Base-by-base conservation (phyloP, 2,329 filamentous ascomycete species). In the Myriosclerotinia scirpicola region DNA sequence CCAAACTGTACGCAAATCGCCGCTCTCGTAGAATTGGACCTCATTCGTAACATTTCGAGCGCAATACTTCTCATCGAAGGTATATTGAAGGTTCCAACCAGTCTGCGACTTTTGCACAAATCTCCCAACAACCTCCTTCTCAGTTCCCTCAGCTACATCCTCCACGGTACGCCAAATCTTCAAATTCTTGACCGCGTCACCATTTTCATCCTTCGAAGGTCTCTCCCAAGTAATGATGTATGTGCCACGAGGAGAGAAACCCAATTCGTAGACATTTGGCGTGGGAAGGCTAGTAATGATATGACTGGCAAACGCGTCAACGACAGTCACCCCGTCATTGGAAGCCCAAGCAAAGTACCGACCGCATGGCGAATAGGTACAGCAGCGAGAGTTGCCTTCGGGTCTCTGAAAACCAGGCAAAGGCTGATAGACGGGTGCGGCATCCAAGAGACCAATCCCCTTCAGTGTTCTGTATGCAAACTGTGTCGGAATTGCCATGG, bases 211-310 rank as follows among this genome's bases (percentile, higher is more conserved):
- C 82, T 98, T 98, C 72, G 86, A 85, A 11, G 93, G 90, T 46
- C 95, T 89, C 82, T 99, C 94, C 93, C 93, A 98, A 64, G 95
- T 98, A 77, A 96, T 97, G 77, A 98, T 83, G 79, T 91, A 99
- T 67, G 91, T 95, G 69, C 95, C 95, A 66, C 88, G 84, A 6
- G 94, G 95, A 36, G 95, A 99, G 81, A 99, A 99, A 71, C 90
- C 92, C 68, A 99, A 83, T 79, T 99, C 95, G 81, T 92, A 97
- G 71, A 98, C 93, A 76, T 96, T 94, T 68, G 89, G 81, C 54
- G 93, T 87, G 67, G 89, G 85, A 60, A 99, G 85, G 46, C 85
- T 88, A 70, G 92, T 87, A 76, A 96, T 82, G 72, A 90, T 81
- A 73, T 89, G 82, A 74, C 93, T 94, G 71, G 83, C 84, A 54